phyloP scores from a whole-genome alignment of 352 stramenopile species.

The Globisporangium solare region DNA sequence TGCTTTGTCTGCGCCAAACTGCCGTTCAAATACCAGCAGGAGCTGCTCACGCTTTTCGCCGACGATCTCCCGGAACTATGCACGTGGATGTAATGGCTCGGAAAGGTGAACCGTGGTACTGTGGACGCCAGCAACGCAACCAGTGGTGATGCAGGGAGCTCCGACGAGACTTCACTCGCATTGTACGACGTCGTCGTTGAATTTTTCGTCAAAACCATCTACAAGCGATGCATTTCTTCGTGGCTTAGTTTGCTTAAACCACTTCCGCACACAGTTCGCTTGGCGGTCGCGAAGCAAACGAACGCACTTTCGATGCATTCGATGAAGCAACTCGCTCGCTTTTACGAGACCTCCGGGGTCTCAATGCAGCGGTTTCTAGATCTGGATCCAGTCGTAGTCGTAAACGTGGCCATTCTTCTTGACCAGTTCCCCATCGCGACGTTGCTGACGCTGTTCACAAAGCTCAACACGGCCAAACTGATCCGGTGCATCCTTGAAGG shows the following conservation, averaged over 20 bases:
- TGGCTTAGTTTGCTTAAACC: slow-evolving; percentile 44
- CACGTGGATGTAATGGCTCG: slow-evolving; percentile 52
- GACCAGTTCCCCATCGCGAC: slow-evolving; percentile 49
- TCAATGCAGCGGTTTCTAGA: slow-evolving; percentile 34
- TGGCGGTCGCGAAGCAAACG: slow-evolving; percentile 30
- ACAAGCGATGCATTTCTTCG: slow-evolving; percentile 36
- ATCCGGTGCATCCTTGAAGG: slow-evolving; percentile 33
- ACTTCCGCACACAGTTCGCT: slow-evolving; percentile 19
- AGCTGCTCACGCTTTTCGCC: slow-evolving; percentile 49
- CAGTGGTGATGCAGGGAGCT: background rate
- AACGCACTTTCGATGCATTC: slow-evolving; percentile 20
- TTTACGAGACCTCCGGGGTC: slow-evolving; percentile 45
- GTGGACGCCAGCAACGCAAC: background rate
- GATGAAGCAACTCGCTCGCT: slow-evolving; percentile 49
- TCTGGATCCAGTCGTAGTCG: slow-evolving; percentile 25
- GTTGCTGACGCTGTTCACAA: slow-evolving; percentile 39
- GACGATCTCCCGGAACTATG: slow-evolving; percentile 36
- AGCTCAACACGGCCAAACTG: slow-evolving; percentile 46
- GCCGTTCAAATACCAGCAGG: slow-evolving; percentile 43
- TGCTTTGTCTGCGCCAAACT: slow-evolving; percentile 33
- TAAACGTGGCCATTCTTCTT: slow-evolving; percentile 28
- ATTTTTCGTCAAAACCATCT: slow-evolving; percentile 37
- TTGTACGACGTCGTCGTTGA: slow-evolving; percentile 21
- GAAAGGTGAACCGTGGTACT: background rate
- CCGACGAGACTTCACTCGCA: no score